A percentile compares a stretch with the other conserved stretches of the same genome.
Evolutionary conservation across 352 stramenopile species (phyloP).

Genomic region (Globisporangium spinosum): DNA sequence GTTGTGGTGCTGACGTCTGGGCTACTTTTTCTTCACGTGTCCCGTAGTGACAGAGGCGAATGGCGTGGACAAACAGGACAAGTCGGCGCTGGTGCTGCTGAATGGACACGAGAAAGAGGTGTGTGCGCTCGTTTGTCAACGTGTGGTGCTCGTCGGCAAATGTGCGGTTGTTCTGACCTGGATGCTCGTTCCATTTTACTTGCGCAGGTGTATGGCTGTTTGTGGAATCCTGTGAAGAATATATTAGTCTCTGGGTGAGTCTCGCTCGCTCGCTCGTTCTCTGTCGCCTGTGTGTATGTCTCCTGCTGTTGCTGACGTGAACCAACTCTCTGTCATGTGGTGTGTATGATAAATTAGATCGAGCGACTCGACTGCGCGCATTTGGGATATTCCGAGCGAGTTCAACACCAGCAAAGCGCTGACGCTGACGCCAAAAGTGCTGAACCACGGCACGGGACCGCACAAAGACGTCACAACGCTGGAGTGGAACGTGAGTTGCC

Average conservation of each 20-base stretch:
- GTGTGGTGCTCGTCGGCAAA: not conserved
- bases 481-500: slow-evolving; percentile 91
- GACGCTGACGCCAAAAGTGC: slow-evolving; percentile 41
- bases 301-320: not conserved
- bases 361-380: slow-evolving; percentile 92
- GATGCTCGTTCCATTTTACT: slow-evolving; percentile 29
- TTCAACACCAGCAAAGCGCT: slow-evolving; percentile 35
- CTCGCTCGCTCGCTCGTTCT: not conserved
- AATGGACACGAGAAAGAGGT: slow-evolving; percentile 84
- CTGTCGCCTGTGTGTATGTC: not conserved
- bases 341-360: slow-evolving; percentile 34
- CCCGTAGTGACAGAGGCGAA: slow-evolving; percentile 46
- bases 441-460: slow-evolving; percentile 79
- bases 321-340: not conserved
- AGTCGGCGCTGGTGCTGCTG: slow-evolving; percentile 57
- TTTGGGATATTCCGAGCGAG: slow-evolving; percentile 91
- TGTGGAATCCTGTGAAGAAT: slow-evolving; percentile 95
- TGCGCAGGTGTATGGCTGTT: slow-evolving; percentile 94
- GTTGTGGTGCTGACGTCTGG: slow-evolving; percentile 8
- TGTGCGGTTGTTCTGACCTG: not conserved
- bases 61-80: slow-evolving; percentile 60
- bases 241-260: slow-evolving; percentile 91
- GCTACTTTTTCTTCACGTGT: not conserved
- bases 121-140: slow-evolving; percentile 7
- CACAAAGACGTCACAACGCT: slow-evolving; percentile 98